phyloP scores from a whole-genome alignment of 1,139 yeast genomes.

The Candida tropicalis region DNA sequence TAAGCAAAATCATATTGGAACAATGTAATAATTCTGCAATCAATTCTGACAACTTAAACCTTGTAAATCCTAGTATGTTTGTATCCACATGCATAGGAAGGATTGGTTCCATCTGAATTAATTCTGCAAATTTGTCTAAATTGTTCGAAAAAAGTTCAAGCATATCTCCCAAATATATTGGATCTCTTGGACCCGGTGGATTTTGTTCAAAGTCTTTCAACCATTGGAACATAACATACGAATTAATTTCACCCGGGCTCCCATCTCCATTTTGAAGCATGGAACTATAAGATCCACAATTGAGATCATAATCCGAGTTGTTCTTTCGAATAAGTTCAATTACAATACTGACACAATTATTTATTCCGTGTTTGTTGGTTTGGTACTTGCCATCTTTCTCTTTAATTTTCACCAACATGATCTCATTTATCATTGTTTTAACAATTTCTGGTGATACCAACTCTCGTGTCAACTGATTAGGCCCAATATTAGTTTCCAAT shows the following conservation, averaged over 20 bases:
- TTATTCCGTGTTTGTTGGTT: slow-evolving; percentile 49
- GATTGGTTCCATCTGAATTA: slow-evolving; percentile 32
- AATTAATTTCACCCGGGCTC: slow-evolving; percentile 42
- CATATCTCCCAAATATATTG: slow-evolving; percentile 50
- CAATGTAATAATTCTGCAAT: slow-evolving; percentile 52
- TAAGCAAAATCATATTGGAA: slow-evolving; percentile 50
- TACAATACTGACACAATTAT: slow-evolving; percentile 50
- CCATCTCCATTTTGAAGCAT: slow-evolving; percentile 33
- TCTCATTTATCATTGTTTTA: slow-evolving; percentile 41
- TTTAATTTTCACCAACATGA: slow-evolving; percentile 31
- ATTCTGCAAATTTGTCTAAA: slow-evolving; percentile 31
- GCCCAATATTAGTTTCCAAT: slow-evolving; percentile 51
- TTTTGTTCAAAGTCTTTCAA: slow-evolving; percentile 50
- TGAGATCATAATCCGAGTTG: slow-evolving; percentile 50
- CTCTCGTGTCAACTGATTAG: slow-evolving; percentile 48
- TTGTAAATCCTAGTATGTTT: slow-evolving; percentile 41
- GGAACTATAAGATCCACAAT: slow-evolving; percentile 45
- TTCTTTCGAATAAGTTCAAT: slow-evolving; percentile 51
- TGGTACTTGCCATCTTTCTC: slow-evolving; percentile 19
- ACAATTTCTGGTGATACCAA: slow-evolving; percentile 43
- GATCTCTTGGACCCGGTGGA: slow-evolving; percentile 51
- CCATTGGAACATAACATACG: slow-evolving; percentile 50
- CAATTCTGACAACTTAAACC: slow-evolving; percentile 46
- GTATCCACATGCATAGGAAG: slow-evolving; percentile 23
- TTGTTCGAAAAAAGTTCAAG: slow-evolving; percentile 42